These are phyloP conservation scores for Leccinum pachyderme DNA, from an alignment of 1,284 basidiomycete species.

Conservation along the genomic window DNA sequence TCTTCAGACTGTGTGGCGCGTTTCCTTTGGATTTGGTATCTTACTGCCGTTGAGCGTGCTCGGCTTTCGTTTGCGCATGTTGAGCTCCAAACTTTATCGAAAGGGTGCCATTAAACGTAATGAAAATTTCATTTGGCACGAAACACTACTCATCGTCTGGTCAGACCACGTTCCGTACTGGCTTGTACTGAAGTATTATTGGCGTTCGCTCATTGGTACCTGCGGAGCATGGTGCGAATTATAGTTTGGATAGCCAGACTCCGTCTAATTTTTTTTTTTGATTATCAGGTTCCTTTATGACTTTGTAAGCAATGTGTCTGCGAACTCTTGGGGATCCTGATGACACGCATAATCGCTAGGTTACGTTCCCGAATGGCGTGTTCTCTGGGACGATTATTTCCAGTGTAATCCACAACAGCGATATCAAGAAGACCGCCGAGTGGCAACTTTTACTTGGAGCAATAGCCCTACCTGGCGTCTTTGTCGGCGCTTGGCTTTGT, in stretches of 20 bases:
- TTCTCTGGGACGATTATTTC: slow-evolving; percentile 66
- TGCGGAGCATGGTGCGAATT: slow-evolving; percentile 61
- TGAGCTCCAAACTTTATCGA: slow-evolving; percentile 65
- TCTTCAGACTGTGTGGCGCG: slow-evolving; percentile 72
- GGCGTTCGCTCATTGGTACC: slow-evolving; percentile 67
- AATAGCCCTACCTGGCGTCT: slow-evolving; percentile 66
- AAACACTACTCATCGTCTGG: slow-evolving; percentile 9
- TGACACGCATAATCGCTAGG: slow-evolving; percentile 31
- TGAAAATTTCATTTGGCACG: not conserved
- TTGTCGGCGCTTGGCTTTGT: slow-evolving; percentile 59
- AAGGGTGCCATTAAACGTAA: slow-evolving; percentile 64
- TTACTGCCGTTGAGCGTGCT: slow-evolving; percentile 70
- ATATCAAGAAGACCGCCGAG: slow-evolving; percentile 61
- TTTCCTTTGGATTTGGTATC: slow-evolving; percentile 73
- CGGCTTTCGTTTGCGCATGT: slow-evolving; percentile 69
- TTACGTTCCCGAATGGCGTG: slow-evolving; percentile 73
- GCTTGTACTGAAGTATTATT: slow-evolving; percentile 65
- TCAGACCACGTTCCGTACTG: slow-evolving; percentile 59
- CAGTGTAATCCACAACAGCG: slow-evolving; percentile 51
- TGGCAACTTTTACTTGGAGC: slow-evolving; percentile 70
- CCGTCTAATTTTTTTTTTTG: slow-evolving; percentile 8
- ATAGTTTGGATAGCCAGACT: not conserved
- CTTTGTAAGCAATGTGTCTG: slow-evolving; percentile 44
- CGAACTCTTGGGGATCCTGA: not conserved
- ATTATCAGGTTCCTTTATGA: slow-evolving; percentile 67